Percentiles rank a stretch among this genome's conserved stretches.
Conservation (phyloP, 2,329 filamentous ascomycete species). For the Rhinocladiella mackenziei region DNA sequence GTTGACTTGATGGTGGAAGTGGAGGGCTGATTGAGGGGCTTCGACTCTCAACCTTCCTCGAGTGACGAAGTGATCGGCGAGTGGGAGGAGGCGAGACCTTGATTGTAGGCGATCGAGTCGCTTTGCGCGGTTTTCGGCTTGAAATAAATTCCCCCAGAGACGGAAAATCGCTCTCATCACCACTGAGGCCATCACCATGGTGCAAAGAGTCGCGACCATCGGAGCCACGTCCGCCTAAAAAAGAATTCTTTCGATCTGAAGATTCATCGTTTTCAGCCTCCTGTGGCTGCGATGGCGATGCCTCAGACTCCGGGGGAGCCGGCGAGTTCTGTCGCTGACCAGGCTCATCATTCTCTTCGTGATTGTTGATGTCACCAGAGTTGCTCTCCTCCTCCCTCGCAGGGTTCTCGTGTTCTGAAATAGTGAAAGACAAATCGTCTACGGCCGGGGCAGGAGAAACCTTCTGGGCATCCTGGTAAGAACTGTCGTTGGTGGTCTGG, state of each 20-base stretch:
- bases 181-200: constrained; percentile 16
- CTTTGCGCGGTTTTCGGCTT: constrained; percentile 11
- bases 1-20: constrained; percentile 19
- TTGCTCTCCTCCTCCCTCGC: neutral
- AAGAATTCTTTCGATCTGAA: constrained; percentile 11
- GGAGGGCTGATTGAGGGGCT: constrained; percentile 10
- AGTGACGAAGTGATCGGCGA: constrained; percentile 11
- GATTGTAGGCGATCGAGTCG: constrained; percentile 1
- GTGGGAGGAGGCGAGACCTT: constrained; percentile 7
- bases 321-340: neutral
- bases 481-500: constrained; percentile 20
- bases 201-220: constrained; percentile 26
- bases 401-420: constrained; percentile 5
- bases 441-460: constrained; percentile 17
- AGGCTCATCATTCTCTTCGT: constrained; percentile 6
- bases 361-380: neutral
- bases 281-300: constrained; percentile 16
- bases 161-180: constrained; percentile 22
- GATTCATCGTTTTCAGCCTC: constrained; percentile 3
- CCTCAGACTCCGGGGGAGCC: constrained; percentile 11
- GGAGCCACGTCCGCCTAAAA: constrained; percentile 24
- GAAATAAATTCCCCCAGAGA: constrained; percentile 23
- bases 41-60: constrained; percentile 2
- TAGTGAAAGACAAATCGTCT: constrained; percentile 17
- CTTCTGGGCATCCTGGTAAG: constrained; percentile 29